Percentiles rank a stretch among this genome's conserved stretches.
Evolutionary conservation across 139 green algal species (phyloP).

Genomic region (Diplosphaera chodatii): DNA sequence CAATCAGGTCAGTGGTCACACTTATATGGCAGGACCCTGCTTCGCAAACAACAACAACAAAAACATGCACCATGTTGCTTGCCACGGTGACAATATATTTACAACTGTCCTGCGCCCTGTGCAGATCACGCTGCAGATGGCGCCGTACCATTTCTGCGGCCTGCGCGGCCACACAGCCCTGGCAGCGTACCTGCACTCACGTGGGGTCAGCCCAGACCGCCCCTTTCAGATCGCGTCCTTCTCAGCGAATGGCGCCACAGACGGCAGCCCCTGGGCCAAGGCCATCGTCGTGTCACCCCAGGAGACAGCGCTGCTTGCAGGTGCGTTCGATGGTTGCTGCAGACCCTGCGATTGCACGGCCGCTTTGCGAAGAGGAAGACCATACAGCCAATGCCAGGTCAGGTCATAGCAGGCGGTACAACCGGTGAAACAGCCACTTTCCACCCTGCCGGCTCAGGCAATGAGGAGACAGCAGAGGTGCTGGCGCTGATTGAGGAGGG

Average conservation of each 20-base stretch:
- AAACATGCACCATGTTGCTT: too few relatives aligned
- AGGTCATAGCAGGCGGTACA: too few relatives aligned
- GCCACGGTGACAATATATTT: too few relatives aligned
- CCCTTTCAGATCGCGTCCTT: background rate
- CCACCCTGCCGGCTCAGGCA: background rate
- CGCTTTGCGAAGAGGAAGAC: too few relatives aligned
- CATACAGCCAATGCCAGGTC: too few relatives aligned
- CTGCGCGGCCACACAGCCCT: background rate
- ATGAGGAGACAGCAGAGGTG: background rate
- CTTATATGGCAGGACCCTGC: too few relatives aligned
- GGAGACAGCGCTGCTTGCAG: background rate
- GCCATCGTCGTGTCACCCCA: background rate
- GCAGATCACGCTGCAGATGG: too few relatives aligned
- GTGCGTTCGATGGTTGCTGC: too few relatives aligned
- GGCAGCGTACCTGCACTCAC: background rate
- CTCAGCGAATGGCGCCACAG: background rate
- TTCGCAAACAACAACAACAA: too few relatives aligned
- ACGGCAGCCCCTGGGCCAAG: background rate
- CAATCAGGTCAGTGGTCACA: background rate
- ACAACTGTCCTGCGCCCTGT: too few relatives aligned
- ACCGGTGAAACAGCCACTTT: too few relatives aligned
- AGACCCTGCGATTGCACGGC: too few relatives aligned
- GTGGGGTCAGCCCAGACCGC: background rate
- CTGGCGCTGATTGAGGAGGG: background rate
- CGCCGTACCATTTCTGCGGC: background rate